phyloP scores from a whole-genome alignment of 768 basidiomycete genomes.

The Filobasidium floriforme region DNA sequence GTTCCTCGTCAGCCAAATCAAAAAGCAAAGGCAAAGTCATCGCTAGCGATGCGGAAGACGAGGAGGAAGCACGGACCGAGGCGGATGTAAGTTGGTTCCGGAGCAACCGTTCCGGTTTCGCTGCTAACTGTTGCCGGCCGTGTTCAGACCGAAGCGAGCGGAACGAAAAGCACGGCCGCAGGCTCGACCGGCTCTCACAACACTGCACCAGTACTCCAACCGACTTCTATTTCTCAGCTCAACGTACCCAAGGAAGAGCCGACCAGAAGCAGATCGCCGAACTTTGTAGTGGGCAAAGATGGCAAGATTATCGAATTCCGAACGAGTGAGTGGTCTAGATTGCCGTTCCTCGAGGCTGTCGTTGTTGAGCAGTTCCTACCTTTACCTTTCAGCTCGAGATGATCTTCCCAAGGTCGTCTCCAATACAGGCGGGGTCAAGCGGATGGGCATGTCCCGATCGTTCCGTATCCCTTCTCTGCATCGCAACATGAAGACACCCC shows the following conservation, averaged over 20 bases:
- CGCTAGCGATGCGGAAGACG: neutral
- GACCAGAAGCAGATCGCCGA: slow-evolving; percentile 9
- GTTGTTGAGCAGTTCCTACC: neutral
- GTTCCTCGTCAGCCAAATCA: slow-evolving; percentile 3
- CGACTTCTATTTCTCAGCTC: neutral
- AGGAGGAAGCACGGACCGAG: neutral
- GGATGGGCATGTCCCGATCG: slow-evolving; percentile 21
- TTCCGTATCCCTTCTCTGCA: slow-evolving; percentile 23
- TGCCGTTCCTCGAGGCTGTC: neutral
- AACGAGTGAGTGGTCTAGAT: slow-evolving; percentile 10
- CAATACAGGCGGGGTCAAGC: slow-evolving; percentile 23
- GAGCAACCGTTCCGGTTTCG: neutral
- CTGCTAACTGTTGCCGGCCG: neutral
- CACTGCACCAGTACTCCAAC: neutral
- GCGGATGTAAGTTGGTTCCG: neutral
- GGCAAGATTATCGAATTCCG: slow-evolving; percentile 21
- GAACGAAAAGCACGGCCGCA: neutral
- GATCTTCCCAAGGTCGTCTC: slow-evolving; percentile 23
- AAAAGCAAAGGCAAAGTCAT: slow-evolving; percentile 12
- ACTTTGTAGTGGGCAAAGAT: slow-evolving; percentile 23
- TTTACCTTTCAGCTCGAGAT: slow-evolving; percentile 14
- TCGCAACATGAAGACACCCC: slow-evolving; percentile 20
- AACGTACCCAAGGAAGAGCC: neutral
- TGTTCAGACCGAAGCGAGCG: neutral
- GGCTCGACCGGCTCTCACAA: neutral